A percentile compares a stretch with the other conserved stretches of the same genome.
These are phyloP conservation scores for Podospora tetraspora DNA, from an alignment of 495 filamentous ascomycete species.

Conservation along the genomic window DNA sequence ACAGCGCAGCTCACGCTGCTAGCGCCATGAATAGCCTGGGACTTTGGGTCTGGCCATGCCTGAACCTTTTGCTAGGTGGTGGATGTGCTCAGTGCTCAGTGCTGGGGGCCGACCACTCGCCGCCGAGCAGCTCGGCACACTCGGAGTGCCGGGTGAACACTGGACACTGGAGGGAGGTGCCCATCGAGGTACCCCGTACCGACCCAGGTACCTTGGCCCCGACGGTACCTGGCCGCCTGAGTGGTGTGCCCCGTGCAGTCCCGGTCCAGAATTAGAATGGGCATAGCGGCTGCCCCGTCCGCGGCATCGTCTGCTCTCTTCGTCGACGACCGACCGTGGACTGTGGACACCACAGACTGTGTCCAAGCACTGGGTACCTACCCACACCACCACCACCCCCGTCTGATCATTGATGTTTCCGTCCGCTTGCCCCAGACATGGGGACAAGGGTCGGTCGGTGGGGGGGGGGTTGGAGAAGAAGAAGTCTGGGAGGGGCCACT, in stretches of 20 bases:
- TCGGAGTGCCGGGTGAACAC: not conserved
- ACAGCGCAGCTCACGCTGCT: conserved; percentile 17
- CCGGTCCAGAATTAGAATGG: conserved; percentile 33
- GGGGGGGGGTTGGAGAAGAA: conserved; percentile 11
- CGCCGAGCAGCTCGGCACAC: not conserved
- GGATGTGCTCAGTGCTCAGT: conserved; percentile 15
- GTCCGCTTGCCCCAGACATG: conserved; percentile 46
- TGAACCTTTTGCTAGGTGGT: conserved; percentile 3
- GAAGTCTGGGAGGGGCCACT: not conserved
- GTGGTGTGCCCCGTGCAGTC: conserved; percentile 9
- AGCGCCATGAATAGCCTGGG: conserved; percentile 19
- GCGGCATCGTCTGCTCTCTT: conserved; percentile 23
- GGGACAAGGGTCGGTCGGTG: conserved; percentile 30
- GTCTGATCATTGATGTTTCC: conserved; percentile 41
- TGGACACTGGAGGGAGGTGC: not conserved
- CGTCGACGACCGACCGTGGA: not conserved
- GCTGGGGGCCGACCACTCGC: conserved; percentile 1
- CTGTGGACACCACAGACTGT: not conserved
- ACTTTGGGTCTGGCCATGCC: not conserved
- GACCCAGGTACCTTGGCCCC: conserved; percentile 1
- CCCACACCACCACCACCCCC: conserved; percentile 25
- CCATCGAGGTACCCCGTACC: not conserved
- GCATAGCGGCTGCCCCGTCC: conserved; percentile 33
- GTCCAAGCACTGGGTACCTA: conserved; percentile 20
- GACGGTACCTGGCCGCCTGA: conserved; percentile 1